Evolutionary conservation across 2,329 filamentous ascomycete species (phyloP), one percentile per base, ranked within the genome.

Genomic region (Leptographium galeiforme): DNA sequence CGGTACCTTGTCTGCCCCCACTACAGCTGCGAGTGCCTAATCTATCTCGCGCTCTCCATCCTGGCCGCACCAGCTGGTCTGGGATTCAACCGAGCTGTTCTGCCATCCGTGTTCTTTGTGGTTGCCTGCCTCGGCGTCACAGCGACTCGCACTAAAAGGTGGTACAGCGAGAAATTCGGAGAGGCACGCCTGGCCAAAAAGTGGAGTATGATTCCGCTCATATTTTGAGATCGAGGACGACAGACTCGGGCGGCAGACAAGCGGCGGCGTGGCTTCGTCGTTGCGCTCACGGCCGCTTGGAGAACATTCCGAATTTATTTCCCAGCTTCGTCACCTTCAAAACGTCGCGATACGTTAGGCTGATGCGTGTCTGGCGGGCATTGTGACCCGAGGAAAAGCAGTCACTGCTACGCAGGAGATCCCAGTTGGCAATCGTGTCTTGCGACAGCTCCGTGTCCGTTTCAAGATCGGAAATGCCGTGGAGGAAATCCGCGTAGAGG

Each of bases 271-370:
- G n/a, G 14, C 14, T 3, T 19, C 41, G n/a, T n/a, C 32, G 14
- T 16, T 32, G 33, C 50, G 25, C 41, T 55, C 41, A 57, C 8
- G 40, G 19, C 30, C 67, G 68, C 59, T 67, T 72, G 50, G 64
- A 62, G 44, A 74, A 68, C 36, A 61, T 56, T 7, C 63, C 82
- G 52, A 90, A 69, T 61, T 81, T 87, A 64, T 72, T 80, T 33
- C 85, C 85, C 25, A 89, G 67, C 60, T 82, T 87, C 8, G 84
- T 85, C 18, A 94, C 86, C 62, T 85, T 87, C 59, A 91, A 70
- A 43, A 97, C 91, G 70, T 97, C 90, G 59, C 91, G 76, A 68
- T 86, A 91, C 1, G 87, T 93, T 59, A 91, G 70, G 67, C 87
- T 90, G 32, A 81, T 79, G 53, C 87, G 77, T 12, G 74, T 81